These are phyloP conservation scores for Podaxis sp. DNA, from an alignment of 768 basidiomycete genomes.

Conservation along the genomic window DNA sequence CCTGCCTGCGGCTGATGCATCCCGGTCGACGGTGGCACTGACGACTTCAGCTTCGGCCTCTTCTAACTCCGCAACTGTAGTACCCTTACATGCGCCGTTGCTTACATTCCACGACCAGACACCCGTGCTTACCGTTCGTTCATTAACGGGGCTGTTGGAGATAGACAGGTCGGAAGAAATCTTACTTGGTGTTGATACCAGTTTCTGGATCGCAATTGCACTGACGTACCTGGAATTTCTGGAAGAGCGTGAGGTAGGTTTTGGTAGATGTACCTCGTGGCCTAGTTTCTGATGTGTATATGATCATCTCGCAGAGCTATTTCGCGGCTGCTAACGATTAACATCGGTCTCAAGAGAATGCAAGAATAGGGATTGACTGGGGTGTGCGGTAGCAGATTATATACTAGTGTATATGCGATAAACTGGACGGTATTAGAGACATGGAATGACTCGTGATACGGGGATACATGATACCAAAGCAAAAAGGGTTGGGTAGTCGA, in stretches of 20 bases:
- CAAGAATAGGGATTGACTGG: neutral
- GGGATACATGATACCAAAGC: neutral
- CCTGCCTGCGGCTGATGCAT: constrained; percentile 12
- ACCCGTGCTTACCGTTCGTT: constrained; percentile 57
- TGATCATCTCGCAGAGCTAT: constrained; percentile 43
- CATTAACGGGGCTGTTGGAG: constrained; percentile 61
- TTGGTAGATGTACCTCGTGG: neutral
- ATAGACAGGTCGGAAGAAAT: constrained; percentile 55
- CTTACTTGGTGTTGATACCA: constrained; percentile 65
- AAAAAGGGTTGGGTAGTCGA: neutral
- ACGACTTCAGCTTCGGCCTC: constrained; percentile 21
- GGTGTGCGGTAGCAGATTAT: neutral
- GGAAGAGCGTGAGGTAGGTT: constrained; percentile 71
- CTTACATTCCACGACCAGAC: constrained; percentile 73
- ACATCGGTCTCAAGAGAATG: neutral
- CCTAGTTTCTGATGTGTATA: neutral
- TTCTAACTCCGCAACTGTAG: neutral
- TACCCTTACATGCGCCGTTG: constrained; percentile 35
- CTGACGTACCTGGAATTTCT: constrained; percentile 77
- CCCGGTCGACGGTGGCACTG: constrained; percentile 18
- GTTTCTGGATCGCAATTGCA: constrained; percentile 76
- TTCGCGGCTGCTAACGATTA: constrained; percentile 51
- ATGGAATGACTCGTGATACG: neutral
- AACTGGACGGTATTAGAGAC: neutral
- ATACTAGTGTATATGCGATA: neutral